Percentiles rank a stretch among this genome's conserved stretches.
phyloP scores from a whole-genome alignment of 1,139 yeast species.

The Wickerhamomyces sp. region DNA sequence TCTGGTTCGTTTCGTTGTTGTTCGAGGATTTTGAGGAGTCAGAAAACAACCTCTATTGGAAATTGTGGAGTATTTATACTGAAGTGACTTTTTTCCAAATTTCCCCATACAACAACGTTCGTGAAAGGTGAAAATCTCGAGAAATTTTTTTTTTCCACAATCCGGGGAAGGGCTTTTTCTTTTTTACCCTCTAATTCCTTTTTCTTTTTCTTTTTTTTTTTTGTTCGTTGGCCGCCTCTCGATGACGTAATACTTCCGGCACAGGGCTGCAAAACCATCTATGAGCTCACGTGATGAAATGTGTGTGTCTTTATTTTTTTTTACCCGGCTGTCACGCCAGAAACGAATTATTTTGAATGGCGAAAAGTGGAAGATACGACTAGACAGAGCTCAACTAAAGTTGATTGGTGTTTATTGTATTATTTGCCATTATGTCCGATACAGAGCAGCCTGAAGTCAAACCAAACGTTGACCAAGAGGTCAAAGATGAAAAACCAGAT shows the following conservation, averaged over 20 bases:
- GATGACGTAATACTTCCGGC: too few relatives aligned
- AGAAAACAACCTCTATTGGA: not conserved
- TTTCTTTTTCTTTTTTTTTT: too few relatives aligned
- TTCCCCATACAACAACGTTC: slow-evolving; percentile 1
- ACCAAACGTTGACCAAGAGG: slow-evolving; percentile 33
- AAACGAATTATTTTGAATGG: not conserved
- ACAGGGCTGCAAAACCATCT: too few relatives aligned
- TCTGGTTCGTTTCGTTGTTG: too few relatives aligned
- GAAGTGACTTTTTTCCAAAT: not conserved
- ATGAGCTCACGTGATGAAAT: not conserved
- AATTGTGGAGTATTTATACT: slow-evolving; percentile 1
- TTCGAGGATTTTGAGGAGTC: too few relatives aligned
- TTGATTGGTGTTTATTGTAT: too few relatives aligned
- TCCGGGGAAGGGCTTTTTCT: slow-evolving; percentile 3
- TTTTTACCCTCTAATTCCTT: too few relatives aligned
- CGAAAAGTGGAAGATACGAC: not conserved
- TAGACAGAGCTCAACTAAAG: too few relatives aligned
- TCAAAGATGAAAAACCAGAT: slow-evolving; percentile 60
- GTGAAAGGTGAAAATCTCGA: too few relatives aligned
- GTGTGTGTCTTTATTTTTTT: not conserved
- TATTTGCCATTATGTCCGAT: slow-evolving; percentile 30
- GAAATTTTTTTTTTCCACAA: too few relatives aligned
- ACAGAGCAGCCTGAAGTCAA: slow-evolving; percentile 26
- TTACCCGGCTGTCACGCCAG: not conserved
- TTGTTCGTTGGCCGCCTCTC: too few relatives aligned